Base-by-base conservation (phyloP, 345 rosid species). In the Salix exigua region DNA sequence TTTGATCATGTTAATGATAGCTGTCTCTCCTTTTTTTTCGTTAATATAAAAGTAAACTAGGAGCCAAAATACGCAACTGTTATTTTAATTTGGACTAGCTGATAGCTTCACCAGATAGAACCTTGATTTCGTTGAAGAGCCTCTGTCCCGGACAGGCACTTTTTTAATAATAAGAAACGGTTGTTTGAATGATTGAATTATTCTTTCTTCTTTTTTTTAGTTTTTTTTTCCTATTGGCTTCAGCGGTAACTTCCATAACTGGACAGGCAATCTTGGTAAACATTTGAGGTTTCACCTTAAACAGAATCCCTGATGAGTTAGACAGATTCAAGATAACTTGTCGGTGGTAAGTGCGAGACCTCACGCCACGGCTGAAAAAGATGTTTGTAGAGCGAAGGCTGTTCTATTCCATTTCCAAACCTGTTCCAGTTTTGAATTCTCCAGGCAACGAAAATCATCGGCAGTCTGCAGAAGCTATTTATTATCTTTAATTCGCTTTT, bases 251-350 rank as follows among this genome's bases (percentile, higher is more conserved):
- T 28, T 61, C 28, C 7, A 21, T 46, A 64, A 42, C n/a, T 65
- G 76, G 14, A 58, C 87, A 88, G 94, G 88, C 86, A 88, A 33
- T 73, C 66, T 88, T 2, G 81, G 89, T 68, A 79, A 82, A 77
- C 89, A 88, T 70, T 71, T 85, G 74, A 82, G 55, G 82, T 82
- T 79, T 61, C 87, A 87, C 78, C 42, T 64, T 17, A 82, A 79
- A 68, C 89, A 84, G 44, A 83, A 88, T 81, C 89, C 89, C 5
- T 83, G 87, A 79, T 87, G 86, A 68, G 80, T 87, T 71, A 90
- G 89, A 68, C 28, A 82, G 26, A 73, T 88, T 66, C 84, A 80
- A 26, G 94, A 90, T 77, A 74, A 73, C 76, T 70, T 83, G 31
- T 25, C 76, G 2, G 84, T 90, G 78, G 83, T 80, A 25, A 66